A percentile compares a stretch with the other conserved stretches of the same genome.
Conservation (phyloP, 495 filamentous ascomycete genomes). For the Haplographium delicatum region DNA sequence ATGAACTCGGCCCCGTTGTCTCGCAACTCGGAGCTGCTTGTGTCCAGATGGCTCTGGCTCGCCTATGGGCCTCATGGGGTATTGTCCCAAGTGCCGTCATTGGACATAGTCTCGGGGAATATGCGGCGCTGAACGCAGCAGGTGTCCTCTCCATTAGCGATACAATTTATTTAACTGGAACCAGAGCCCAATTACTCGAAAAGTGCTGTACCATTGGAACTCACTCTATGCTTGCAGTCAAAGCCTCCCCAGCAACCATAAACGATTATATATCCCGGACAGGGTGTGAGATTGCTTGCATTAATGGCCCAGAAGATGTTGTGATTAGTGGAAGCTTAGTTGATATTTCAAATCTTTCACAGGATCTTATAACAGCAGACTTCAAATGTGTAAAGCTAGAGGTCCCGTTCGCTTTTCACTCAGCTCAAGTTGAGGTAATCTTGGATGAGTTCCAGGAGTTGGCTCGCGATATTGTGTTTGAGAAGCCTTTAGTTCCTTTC, state of each 20-base stretch:
- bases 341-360: constrained; percentile 52
- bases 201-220: constrained; percentile 65
- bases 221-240: constrained; percentile 62
- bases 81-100: constrained; percentile 69
- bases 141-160: constrained; percentile 75
- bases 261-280: constrained; percentile 29
- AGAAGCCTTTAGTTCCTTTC: constrained; percentile 56
- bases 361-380: constrained; percentile 50
- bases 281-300: constrained; percentile 47
- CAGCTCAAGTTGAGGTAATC: constrained; percentile 71
- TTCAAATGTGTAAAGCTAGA: constrained; percentile 61
- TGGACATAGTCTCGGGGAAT: constrained; percentile 87
- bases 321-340: constrained; percentile 49
- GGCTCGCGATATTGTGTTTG: constrained; percentile 51
- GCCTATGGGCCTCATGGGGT: constrained; percentile 72
- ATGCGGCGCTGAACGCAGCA: constrained; percentile 75
- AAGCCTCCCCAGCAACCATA: constrained; percentile 35
- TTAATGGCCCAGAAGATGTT: constrained; percentile 54
- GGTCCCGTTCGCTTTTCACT: constrained; percentile 79
- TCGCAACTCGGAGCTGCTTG: constrained; percentile 71
- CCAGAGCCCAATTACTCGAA: constrained; percentile 66
- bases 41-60: constrained; percentile 78
- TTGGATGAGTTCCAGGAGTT: constrained; percentile 56
- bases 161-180: constrained; percentile 74
- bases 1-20: constrained; percentile 62